phyloP scores from a whole-genome alignment of 208 protist genomes.

The Spongospora subterranea region DNA sequence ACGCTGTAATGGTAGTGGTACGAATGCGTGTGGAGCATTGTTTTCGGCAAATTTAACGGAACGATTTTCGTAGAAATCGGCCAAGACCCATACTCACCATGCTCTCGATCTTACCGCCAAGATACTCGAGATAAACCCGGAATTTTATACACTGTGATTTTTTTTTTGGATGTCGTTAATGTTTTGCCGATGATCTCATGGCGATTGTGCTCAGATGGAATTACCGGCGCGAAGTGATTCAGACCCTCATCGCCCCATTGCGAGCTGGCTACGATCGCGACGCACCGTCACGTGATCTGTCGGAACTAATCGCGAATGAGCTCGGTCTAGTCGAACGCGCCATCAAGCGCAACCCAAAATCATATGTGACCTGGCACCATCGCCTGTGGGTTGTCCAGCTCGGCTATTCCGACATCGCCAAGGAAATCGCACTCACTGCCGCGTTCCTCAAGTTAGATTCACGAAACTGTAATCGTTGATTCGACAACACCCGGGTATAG shows the following conservation, averaged over 20 bases:
- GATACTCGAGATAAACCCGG: constrained; percentile 58
- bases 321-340: constrained; percentile 51
- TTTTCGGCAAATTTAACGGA: background rate
- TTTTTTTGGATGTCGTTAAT: background rate
- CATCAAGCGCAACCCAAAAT: constrained; percentile 61
- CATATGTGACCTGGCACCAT: constrained; percentile 62
- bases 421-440: constrained; percentile 73
- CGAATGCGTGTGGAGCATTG: background rate
- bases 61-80: background rate
- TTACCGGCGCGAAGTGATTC: background rate
- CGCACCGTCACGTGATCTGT: background rate
- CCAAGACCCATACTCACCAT: background rate
- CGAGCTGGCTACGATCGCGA: background rate
- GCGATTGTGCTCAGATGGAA: background rate
- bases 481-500: constrained; percentile 74
- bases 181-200: background rate
- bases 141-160: constrained; percentile 54
- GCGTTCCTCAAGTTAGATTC: constrained; percentile 73
- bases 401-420: constrained; percentile 56
- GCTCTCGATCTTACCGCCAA: background rate
- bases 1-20: background rate
- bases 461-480: constrained; percentile 70
- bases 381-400: constrained; percentile 57
- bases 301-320: background rate
- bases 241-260: constrained; percentile 25